Base-by-base conservation (phyloP, 2,329 filamentous ascomycete species). In the Ophiocordyceps camponoti-leonardi region DNA sequence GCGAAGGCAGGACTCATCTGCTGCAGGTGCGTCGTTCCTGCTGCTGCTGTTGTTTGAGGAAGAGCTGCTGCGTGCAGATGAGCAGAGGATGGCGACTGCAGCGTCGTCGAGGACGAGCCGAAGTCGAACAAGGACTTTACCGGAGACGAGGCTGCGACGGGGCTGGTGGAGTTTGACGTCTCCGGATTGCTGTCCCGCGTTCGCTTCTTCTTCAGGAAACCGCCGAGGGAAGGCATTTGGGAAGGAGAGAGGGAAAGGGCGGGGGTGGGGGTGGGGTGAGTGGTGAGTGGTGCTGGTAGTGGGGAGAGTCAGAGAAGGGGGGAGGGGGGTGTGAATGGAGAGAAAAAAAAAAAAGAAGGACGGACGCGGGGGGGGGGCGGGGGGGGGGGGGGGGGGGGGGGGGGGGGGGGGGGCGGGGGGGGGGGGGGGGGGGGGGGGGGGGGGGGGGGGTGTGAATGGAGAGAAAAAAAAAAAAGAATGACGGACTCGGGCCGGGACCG, bases 151-250 rank as follows among this genome's bases (percentile, higher is more conserved):
- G 76, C 72, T 49, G 78, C 79, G 55, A 78, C 67, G 49, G 77
- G 74, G 57, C 77, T 80, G 52, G 72, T 73, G 54, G 77, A 72
- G 61, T 82, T 82, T 53, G 72, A 72, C 58, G 79, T 72, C 58
- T 85, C 79, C 61, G 77, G 72, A 61, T 80, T 77, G 61, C 79
- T 83, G 71, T 95, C 87, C 78, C 87, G 93, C 69, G 87, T 94
- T 77, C 87, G 82, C 77, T 94, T 94, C 78, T 94, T 96, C 77
- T 95, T 95, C 63, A 96, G 79, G 62, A 95, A 87, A 66, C 86
- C 84, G 72, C 86, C 86, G 72, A 95, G 77, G 66, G 78, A 85
- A 80, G 88, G 92, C 92, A 98, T 96, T 60, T 58, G 42, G 42
- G 11, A 19, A 18, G 30, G 28, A 33, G 33, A 26, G 30, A 16